Conservation (phyloP, 2,329 filamentous ascomycete genomes). For the Xylariaceae sp. region DNA sequence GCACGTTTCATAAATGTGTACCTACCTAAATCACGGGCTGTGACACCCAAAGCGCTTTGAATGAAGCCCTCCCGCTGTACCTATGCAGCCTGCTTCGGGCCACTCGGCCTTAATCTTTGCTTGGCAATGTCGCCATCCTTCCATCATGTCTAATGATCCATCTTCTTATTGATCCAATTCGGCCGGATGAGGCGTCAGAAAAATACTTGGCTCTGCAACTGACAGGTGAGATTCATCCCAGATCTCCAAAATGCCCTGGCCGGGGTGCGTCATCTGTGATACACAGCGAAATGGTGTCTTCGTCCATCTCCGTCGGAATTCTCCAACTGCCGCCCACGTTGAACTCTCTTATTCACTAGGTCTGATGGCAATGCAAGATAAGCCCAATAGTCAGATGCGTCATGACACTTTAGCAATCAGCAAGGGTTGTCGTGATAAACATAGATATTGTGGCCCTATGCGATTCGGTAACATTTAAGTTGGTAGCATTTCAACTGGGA, state of each 20-base stretch:
- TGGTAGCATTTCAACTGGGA: too few species aligned
- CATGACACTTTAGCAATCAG: background rate
- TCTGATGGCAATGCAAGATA: constrained; percentile 7
- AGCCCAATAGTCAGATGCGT: background rate
- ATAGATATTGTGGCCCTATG: background rate
- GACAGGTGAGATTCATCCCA: constrained; percentile 4
- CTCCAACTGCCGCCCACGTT: constrained; percentile 8
- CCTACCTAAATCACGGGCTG: background rate
- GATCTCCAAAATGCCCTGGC: constrained; percentile 9
- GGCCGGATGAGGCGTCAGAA: constrained; percentile 13
- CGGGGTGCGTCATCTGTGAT: constrained; percentile 14
- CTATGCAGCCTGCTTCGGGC: constrained; percentile 4
- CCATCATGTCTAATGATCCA: background rate
- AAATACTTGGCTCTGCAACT: constrained; percentile 15
- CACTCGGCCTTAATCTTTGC: constrained; percentile 6
- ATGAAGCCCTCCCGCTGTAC: background rate
- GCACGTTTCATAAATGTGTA: background rate
- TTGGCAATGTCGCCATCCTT: constrained; percentile 12
- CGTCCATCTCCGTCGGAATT: constrained; percentile 9
- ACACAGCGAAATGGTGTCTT: background rate
- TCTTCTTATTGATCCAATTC: constrained; percentile 6
- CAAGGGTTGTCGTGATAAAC: background rate
- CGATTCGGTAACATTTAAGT: too few species aligned
- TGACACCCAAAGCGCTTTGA: background rate
- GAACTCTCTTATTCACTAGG: constrained; percentile 3